phyloP scores from a whole-genome alignment of 352 stramenopile genomes.

The Phytopythium aichiense region DNA sequence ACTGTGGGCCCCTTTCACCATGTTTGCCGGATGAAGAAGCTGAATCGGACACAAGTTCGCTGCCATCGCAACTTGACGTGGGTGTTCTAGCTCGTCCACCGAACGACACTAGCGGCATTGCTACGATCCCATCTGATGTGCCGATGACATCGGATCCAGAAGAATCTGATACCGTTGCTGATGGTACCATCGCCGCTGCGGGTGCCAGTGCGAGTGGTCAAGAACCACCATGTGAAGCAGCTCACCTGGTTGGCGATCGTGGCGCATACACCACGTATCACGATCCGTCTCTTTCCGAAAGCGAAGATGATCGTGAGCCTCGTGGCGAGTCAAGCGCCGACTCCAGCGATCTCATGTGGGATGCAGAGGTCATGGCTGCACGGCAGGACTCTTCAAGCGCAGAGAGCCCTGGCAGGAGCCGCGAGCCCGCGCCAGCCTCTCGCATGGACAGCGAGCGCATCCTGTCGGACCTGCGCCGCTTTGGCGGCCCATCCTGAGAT shows the following conservation, averaged over 20 bases:
- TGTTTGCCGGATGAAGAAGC: background rate
- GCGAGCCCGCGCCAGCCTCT: background rate
- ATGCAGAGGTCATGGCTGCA: conserved; percentile 19
- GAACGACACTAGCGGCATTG: background rate
- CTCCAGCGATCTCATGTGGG: conserved; percentile 30
- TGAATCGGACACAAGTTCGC: background rate
- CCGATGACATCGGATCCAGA: background rate
- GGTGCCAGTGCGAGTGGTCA: background rate
- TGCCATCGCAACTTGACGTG: background rate
- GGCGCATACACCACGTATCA: conserved; percentile 3
- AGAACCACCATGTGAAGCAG: background rate
- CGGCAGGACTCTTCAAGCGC: background rate
- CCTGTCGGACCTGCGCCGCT: conserved; percentile 7
- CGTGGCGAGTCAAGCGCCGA: conserved; percentile 20
- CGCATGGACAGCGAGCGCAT: conserved; percentile 12
- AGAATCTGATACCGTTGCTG: too few relatives aligned
- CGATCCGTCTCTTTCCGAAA: background rate
- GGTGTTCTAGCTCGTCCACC: background rate
- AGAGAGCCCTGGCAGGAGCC: background rate
- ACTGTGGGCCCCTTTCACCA: background rate
- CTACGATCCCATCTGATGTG: background rate
- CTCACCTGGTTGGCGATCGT: background rate
- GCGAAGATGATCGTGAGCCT: conserved; percentile 8
- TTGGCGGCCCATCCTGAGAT: background rate
- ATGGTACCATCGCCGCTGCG: background rate